Percentiles rank a stretch among this genome's conserved stretches.
These are phyloP conservation scores for Volvox reticuliferus DNA, from an alignment of 139 green algal species.

Conservation along the genomic window DNA sequence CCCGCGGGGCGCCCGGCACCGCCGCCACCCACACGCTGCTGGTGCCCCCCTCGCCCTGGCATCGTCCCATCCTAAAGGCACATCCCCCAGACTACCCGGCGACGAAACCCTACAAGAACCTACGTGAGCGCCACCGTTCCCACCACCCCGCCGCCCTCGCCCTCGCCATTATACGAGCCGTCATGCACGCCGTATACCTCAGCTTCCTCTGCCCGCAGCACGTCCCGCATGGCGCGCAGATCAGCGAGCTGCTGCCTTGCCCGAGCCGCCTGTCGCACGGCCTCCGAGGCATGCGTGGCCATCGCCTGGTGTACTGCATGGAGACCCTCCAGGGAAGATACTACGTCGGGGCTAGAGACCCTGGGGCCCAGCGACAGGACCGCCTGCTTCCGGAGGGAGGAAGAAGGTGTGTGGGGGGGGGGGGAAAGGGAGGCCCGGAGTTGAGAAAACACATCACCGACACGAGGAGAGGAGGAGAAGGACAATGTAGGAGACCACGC, in stretches of 20 bases:
- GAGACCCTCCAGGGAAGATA: slow-evolving; percentile 8
- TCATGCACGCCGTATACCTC: background rate
- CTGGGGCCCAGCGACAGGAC: background rate
- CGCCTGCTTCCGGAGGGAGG: background rate
- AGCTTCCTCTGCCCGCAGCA: slow-evolving; percentile 1
- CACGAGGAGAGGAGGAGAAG: background rate
- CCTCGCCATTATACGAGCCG: background rate
- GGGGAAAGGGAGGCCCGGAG: background rate
- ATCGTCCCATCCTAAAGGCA: too few relatives aligned
- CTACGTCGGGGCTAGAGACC: background rate
- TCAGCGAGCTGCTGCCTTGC: background rate
- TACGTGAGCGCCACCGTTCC: background rate
- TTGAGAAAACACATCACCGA: too few relatives aligned
- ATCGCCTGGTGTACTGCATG: slow-evolving; percentile 42
- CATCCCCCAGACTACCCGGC: too few relatives aligned
- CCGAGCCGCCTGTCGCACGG: background rate
- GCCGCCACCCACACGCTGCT: too few relatives aligned
- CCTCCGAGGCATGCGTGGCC: slow-evolving; percentile 31
- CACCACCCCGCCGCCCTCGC: background rate
- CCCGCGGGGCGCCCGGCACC: too few relatives aligned
- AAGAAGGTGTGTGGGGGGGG: background rate
- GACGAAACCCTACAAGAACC: too few relatives aligned
- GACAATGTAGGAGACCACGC: background rate
- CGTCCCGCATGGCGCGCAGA: background rate
- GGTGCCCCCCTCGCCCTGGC: too few relatives aligned